Evolutionary conservation across 2,329 filamentous ascomycete species (phyloP), one percentile per base, ranked within the genome.

Genomic region (Fusarium sp.): DNA sequence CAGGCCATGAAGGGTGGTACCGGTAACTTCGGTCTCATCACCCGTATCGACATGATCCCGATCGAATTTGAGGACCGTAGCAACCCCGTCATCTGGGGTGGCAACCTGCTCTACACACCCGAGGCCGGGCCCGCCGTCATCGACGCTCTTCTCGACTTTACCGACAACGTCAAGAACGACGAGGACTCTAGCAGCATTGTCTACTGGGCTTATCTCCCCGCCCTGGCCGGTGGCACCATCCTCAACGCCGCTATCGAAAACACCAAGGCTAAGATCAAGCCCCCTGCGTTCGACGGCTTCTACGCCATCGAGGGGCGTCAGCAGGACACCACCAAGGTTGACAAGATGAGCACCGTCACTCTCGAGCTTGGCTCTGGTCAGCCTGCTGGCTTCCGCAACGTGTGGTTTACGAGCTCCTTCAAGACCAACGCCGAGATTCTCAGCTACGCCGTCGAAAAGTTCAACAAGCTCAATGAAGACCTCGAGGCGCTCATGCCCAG

Each of bases 1-100:
- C 30, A 74, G 71, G 87, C 85, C 1, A 78, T 88, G 23, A 85
- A 86, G 56, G 87, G 87, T 6, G 86, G 86, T n/a, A 82, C 82
- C 14, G 84, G 82, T 66, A 88, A 88, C 72, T 84, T 86, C 18
- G 86, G 85, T 10, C 76, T 84, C 10, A 77, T 83, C 18, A 83
- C 85, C 5, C 75, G 78, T 25, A 77, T 81, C 23, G 80, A 82
- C 27, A 72, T 83, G 78, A 71, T 76, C n/a, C 73, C 80, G 13
- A 81, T 82, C 14, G 78, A 79, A 25, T 80, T 79, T 23, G 74
- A 65, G 6, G 75, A 81, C 63, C 71, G 72, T 2, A 43, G 52
- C 5, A 77, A 76, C 8, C 80, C 80, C 2, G 74, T 75, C 3
- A 74, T 82, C 5, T 82, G 80, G 81, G 81, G 81, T 5, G 81